Percentiles rank a stretch among this genome's conserved stretches.
These are phyloP conservation scores for Drosera spatulata DNA, from an alignment of 179 eudicot genomes.

Conservation along the genomic window DNA sequence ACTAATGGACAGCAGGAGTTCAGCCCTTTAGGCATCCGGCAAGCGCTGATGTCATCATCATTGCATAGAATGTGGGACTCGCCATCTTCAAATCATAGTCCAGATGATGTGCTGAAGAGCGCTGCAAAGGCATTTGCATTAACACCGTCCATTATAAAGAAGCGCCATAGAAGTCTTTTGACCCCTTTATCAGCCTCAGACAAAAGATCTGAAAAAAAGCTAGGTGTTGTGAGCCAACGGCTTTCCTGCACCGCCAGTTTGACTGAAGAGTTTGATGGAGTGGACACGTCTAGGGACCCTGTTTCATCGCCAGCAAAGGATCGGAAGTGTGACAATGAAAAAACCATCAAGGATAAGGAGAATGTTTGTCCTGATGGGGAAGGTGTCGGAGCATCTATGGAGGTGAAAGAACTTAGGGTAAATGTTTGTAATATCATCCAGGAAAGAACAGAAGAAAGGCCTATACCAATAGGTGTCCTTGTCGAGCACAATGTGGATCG, in stretches of 20 bases:
- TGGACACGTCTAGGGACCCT: conserved; percentile 10
- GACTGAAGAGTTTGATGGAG: too few relatives aligned
- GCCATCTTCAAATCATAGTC: conserved; percentile 28
- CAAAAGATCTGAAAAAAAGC: conserved; percentile 59
- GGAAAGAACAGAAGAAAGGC: conserved; percentile 13
- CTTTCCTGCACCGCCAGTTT: too few relatives aligned
- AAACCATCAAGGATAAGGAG: conserved; percentile 25
- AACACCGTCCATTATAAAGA: conserved; percentile 82
- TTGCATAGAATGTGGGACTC: conserved; percentile 78
- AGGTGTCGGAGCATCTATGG: too few relatives aligned
- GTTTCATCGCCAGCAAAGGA: background rate
- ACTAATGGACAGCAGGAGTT: conserved; percentile 40
- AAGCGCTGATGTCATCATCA: conserved; percentile 68
- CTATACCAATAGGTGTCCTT: conserved; percentile 33
- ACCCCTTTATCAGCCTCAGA: conserved; percentile 96
- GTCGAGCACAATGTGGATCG: conserved; percentile 37
- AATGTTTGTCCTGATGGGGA: conserved; percentile 7
- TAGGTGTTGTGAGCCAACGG: conserved; percentile 9
- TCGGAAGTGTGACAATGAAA: background rate
- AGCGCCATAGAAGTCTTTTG: conserved; percentile 70
- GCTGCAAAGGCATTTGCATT: too few relatives aligned
- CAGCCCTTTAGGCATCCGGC: conserved; percentile 94
- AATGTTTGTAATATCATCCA: conserved; percentile 8
- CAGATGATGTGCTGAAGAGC: conserved; percentile 18
- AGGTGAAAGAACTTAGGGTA: too few relatives aligned